Conservation (phyloP, 2,329 filamentous ascomycete genomes). For the Dichotomopilus funicola region DNA sequence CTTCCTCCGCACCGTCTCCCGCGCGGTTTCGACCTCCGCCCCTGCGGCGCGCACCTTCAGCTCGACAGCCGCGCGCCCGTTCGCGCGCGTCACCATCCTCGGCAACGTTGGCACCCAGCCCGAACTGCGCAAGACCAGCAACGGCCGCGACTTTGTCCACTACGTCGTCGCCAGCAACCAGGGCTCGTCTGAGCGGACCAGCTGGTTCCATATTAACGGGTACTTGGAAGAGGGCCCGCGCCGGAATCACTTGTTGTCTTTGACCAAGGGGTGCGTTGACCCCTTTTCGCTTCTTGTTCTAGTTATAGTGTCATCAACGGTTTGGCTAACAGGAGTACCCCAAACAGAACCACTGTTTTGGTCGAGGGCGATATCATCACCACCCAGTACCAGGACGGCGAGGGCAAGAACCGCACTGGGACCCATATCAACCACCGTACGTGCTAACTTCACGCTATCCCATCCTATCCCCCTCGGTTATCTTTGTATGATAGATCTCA, state of each 20-base stretch:
- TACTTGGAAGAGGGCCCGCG: constrained; percentile 62
- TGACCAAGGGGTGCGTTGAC: constrained; percentile 78
- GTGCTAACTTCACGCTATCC: constrained; percentile 30
- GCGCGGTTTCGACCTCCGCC: constrained; percentile 29
- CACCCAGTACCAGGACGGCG: constrained; percentile 58
- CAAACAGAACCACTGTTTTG: constrained; percentile 65
- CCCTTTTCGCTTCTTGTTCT: background rate
- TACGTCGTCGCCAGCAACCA: constrained; percentile 68
- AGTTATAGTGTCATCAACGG: background rate
- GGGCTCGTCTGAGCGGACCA: constrained; percentile 65
- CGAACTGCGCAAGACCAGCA: constrained; percentile 64
- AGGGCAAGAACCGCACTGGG: constrained; percentile 58
- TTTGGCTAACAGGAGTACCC: background rate
- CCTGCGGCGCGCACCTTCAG: constrained; percentile 64
- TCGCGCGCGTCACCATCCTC: constrained; percentile 80
- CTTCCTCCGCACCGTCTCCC: constrained; percentile 45
- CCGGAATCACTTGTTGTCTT: constrained; percentile 63
- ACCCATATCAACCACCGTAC: constrained; percentile 76
- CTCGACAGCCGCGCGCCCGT: constrained; percentile 54
- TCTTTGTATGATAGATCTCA: background rate
- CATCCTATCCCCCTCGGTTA: background rate
- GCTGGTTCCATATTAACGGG: constrained; percentile 75
- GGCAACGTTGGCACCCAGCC: constrained; percentile 77
- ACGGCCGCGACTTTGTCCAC: constrained; percentile 65
- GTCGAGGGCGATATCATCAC: constrained; percentile 77